Percentiles rank a stretch among this genome's conserved stretches.
Conservation (phyloP, 2,329 filamentous ascomycete genomes). For the Colletotrichum scovillei region DNA sequence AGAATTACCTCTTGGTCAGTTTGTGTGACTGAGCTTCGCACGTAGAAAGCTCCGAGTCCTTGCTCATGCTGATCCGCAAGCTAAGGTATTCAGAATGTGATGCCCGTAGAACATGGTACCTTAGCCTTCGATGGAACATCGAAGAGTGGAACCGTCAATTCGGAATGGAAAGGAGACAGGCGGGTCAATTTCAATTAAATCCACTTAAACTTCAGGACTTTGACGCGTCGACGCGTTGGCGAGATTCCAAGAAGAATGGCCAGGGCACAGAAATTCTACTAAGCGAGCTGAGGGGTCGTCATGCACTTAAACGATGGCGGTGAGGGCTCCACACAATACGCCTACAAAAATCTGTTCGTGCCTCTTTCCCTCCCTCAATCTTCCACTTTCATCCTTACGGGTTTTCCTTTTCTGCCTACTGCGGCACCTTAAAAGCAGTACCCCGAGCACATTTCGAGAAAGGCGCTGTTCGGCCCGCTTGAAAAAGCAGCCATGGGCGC, state of each 20-base stretch:
- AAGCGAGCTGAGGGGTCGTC: neutral
- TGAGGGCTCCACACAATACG: neutral
- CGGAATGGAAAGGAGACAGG: no score
- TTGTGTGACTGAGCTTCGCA: neutral
- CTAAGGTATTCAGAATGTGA: no score
- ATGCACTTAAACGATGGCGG: neutral
- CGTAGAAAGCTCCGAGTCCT: no score
- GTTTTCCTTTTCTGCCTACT: neutral
- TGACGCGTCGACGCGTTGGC: neutral
- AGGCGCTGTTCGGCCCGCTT: neutral
- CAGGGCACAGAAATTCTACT: neutral
- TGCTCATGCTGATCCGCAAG: no score
- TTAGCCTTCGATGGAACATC: no score
- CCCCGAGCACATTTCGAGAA: neutral
- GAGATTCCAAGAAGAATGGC: neutral
- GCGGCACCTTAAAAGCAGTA: no score
- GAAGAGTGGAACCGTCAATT: no score
- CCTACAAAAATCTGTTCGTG: neutral
- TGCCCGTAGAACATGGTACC: no score
- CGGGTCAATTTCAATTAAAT: no score
- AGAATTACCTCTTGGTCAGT: neutral
- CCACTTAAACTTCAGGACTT: no score
- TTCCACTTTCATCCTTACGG: neutral
- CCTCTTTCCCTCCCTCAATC: neutral
- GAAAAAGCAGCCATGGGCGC: conserved; percentile 26